Base-by-base conservation (phyloP, 1,139 yeast genomes). In the Blastobotrys persicus region DNA sequence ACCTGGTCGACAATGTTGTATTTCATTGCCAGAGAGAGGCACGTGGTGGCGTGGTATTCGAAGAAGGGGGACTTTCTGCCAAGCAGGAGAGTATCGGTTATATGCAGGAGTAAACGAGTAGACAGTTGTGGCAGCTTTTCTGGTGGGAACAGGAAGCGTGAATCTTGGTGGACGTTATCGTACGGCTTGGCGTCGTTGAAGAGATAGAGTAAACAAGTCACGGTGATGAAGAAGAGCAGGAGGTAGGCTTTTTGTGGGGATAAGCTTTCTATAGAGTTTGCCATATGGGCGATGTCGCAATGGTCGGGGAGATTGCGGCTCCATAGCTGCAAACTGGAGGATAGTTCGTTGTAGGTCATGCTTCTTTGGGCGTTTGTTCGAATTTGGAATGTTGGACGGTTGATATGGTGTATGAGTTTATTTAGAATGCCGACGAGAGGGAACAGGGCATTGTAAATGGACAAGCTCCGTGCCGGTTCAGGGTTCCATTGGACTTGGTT, bases 401-500 rank as follows among this genome's bases (percentile, higher is more conserved):
- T 50, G 20, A 48, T 42, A 16, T 50, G 45, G 23, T 46, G 33
- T 9, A 51, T 46, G 18, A 51, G 39, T 11, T 33, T 41, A 42
- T 53, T 54, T 37, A 53, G 44, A 11, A 54, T 28, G 18, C 48
- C 45, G 4, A 45, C 37, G 34, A 54, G 48, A 28, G 50, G 46
- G 35, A 53, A 44, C 20, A 54, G 45, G 4, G 54, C 51, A 45
- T 54, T 54, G 46, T 46, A 54, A 17, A 53, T 43, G 5, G 57
- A 51, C 13, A 54, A 40, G 34, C 53, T 45, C 12, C 53, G 37
- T 1, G 51, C 46, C 2, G 57, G 56, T 17, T 47, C 48, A 2
- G 53, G 44, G 3, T 48, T 37, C 53, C 53, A 53, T 2, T 46
- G 23, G 4, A 48, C 46, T 12, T 41, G n/a, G 31, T 23, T 34